phyloP scores from a whole-genome alignment of 305 asterid genomes.

The Fraxinus platypoda region DNA sequence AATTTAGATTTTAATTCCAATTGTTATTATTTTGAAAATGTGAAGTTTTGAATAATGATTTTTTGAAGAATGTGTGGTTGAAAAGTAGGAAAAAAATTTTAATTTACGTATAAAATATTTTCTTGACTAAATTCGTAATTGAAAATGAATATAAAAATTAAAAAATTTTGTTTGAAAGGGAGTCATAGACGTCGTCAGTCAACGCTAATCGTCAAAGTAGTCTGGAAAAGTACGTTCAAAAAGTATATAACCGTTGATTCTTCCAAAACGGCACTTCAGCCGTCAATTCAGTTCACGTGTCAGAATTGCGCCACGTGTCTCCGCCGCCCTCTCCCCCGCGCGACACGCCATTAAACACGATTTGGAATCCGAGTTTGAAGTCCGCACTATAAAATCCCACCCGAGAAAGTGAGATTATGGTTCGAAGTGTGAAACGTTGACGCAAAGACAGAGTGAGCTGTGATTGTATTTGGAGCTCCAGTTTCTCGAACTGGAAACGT shows the following conservation, averaged over 20 bases:
- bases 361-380: neutral
- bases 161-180: neutral
- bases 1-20: too few relatives aligned
- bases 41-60: too few relatives aligned
- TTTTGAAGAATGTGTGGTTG: too few relatives aligned
- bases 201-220: neutral
- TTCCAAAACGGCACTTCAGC: neutral
- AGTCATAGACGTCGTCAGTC: neutral
- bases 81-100: too few relatives aligned
- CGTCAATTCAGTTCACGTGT: neutral
- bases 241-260: neutral
- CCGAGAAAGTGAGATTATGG: neutral
- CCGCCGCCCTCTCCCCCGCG: neutral
- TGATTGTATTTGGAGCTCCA: neutral
- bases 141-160: too few relatives aligned
- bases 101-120: too few relatives aligned
- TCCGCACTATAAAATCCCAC: neutral
- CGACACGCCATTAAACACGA: neutral
- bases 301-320: neutral
- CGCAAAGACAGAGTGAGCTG: neutral
- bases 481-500: neutral
- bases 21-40: too few relatives aligned
- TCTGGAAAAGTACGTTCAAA: neutral
- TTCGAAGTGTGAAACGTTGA: neutral
- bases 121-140: too few relatives aligned